Base-by-base conservation (phyloP, 768 basidiomycete genomes). In the Termitomyces sp. region DNA sequence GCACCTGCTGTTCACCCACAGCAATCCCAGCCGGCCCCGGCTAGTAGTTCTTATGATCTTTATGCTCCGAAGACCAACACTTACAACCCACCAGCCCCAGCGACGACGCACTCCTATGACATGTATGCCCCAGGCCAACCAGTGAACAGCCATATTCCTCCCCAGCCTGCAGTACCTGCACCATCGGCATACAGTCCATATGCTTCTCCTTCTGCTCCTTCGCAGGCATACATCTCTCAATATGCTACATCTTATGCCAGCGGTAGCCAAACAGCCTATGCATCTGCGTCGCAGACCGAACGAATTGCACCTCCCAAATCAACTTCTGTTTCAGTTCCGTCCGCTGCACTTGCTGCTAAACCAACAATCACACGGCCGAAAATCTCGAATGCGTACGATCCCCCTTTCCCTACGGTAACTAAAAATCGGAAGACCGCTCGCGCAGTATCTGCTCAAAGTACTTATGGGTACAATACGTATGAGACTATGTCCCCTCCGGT, bases 311-410 rank as follows among this genome's bases (percentile, higher is more conserved):
- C 50, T 25, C 12, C 49, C 35, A 56, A 48, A 34, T 39, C 56
- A 23, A 16, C 52, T 17, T 27, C 59, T 3, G 34, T 57, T 19
- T 30, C 51, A 11, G 52, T 54, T 25, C 59, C 55, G 28, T 67
- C 52, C 67, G 71, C 76, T n/a, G 65, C 74, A 28, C 71, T 76
- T 21, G 64, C 75, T 5, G 73, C 76, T 17, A 68, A 77, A 3
- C 70, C 78, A 2, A 67, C 76, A 28, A 63, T 85, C n/a, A 82
- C 73, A 57, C 78, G 88, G 49, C 85, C 86, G 23, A 88, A 83
- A 70, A 69, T 82, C 34, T 76, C 73, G 14, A 88, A 89, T 61
- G 89, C 88, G 1, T 91, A 89, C 62, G 89, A 91, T 62, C 89
- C 89, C 2, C 88, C 89, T 32, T 80, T 90, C 56, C 81, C 81